Base-by-base conservation (phyloP, 179 eudicot genomes). In the Corrigiola litoralis region DNA sequence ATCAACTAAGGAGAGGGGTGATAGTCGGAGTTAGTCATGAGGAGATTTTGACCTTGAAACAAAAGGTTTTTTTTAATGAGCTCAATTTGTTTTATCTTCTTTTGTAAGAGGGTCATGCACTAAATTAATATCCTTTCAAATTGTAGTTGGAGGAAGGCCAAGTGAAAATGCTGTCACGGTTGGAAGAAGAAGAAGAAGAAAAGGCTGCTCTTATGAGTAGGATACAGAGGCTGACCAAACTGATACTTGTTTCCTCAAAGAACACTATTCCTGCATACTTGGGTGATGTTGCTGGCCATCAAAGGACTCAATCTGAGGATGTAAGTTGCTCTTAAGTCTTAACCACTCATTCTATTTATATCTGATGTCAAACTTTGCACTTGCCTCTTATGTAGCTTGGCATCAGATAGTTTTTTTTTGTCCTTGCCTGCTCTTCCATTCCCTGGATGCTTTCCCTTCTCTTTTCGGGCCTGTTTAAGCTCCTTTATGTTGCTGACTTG, bases 191-290 rank as follows among this genome's bases (percentile, higher is more conserved):
- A 71, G 99, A 95, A 72, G 96, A 95, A 76, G 99, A 92, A 66
- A 95, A 95, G 87, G 92, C 87, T 44, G 99, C 99, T 70, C 81
- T 95, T 37, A 87, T 95, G 99, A 92, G 99, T 78, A 85, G 99
- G 77, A 95, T 95, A 50, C 99, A 95, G 75, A 85, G 97, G 82
- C 83, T 95, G 66, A 95, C 97, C 38, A 95, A 95, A 66, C 79
- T 95, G 65, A 95, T 95, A 61, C 96, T 95, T 61, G 99, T 95
- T 75, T 95, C 99, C 20, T 79, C 99, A 6, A 95, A 95, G 75
- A 95, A 85, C 65, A 69, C 80, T 54, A 77, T 85, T 62, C 95
- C 99, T 61, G 85, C 84, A 47, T 55, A 55, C 68, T 52, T 79
- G 54, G 72, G 75, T 44, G 89, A 84, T 36, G 72, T 69, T 37